phyloP scores from a whole-genome alignment of 192 early-diverging fungal species.

The Backusella psychrophila region DNA sequence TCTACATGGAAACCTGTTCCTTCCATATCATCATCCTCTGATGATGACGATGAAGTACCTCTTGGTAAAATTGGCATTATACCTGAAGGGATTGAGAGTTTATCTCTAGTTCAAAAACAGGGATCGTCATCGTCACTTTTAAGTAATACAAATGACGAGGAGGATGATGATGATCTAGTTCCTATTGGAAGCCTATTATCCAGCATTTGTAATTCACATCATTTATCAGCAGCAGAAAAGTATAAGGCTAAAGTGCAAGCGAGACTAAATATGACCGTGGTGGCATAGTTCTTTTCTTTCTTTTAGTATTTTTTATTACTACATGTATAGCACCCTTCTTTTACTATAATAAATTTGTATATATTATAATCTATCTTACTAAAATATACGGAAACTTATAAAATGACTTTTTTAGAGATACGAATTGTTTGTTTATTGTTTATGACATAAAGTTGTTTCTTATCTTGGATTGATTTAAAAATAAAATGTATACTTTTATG shows the following conservation, averaged over 20 bases:
- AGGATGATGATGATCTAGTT: not conserved
- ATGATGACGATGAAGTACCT: not conserved
- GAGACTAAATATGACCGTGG: not conserved
- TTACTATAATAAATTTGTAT: not conserved
- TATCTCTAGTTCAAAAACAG: not conserved
- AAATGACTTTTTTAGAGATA: not conserved
- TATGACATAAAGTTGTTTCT: not conserved
- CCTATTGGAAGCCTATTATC: not conserved
- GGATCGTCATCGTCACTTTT: not conserved
- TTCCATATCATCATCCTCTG: not conserved
- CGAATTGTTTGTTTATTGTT: not conserved
- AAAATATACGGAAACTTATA: not conserved
- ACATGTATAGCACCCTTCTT: not conserved
- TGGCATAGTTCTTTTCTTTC: not conserved
- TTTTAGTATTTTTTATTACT: not conserved
- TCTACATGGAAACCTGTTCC: not conserved
- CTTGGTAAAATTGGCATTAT: constrained; percentile 1
- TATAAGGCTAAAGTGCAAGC: not conserved
- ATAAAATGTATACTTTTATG: not conserved
- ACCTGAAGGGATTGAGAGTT: not conserved
- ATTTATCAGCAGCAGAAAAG: not conserved
- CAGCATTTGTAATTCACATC: not conserved
- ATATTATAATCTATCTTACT: not conserved
- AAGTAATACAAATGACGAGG: not conserved
- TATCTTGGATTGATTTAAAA: not conserved